Base-by-base conservation (phyloP, 2,329 filamentous ascomycete species). In the Seiridium cupressi region DNA sequence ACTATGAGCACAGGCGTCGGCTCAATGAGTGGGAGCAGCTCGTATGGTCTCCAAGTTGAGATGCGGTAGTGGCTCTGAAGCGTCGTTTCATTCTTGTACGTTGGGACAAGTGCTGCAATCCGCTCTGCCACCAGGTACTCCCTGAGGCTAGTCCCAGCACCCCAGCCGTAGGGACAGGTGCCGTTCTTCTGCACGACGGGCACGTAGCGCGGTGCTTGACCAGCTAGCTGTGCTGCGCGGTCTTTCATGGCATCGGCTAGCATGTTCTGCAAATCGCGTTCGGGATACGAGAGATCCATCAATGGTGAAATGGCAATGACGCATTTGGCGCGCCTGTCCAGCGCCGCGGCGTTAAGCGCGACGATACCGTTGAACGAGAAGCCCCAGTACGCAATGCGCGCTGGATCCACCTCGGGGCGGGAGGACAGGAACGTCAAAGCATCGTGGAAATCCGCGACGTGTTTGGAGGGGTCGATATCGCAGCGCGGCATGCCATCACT, bases 401-500 rank as follows among this genome's bases (percentile, higher is more conserved):
- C 46, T 0, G 66, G 55, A 44, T 72, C 69, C 2, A 79, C 71
- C 53, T 78, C 73, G 1, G 74, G 75, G 10, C 76, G 61, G 5
- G 77, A 69, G 69, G 79, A 79, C 59, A 84, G 74, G 32, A 72
- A 77, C 3, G 81, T 80, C 60, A 84, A 76, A 66, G 72, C 72
- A 47, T 74, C 72, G 44, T 63, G 65, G 42, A 66, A 68, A 62
- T 77, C 75, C 34, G 67, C 65, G 5, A 71, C 65, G 46, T 74
- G 64, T 48, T 70, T 64, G 26, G 59, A 31, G 0, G 76, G 76
- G 51, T 77, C 64, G 48, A 76, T 71, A 5, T 78, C 68, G 51
- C 75, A 74, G 10, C 76, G 70, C 1, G 76, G 76, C 5, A 62
- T 5, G 5, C 77, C 77, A 31, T 76, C 76, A 44, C 76, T 78